A percentile compares a stretch with the other conserved stretches of the same genome.
These are phyloP conservation scores for Erysimum cheiranthoides DNA, from an alignment of 345 rosid species.

Conservation along the genomic window DNA sequence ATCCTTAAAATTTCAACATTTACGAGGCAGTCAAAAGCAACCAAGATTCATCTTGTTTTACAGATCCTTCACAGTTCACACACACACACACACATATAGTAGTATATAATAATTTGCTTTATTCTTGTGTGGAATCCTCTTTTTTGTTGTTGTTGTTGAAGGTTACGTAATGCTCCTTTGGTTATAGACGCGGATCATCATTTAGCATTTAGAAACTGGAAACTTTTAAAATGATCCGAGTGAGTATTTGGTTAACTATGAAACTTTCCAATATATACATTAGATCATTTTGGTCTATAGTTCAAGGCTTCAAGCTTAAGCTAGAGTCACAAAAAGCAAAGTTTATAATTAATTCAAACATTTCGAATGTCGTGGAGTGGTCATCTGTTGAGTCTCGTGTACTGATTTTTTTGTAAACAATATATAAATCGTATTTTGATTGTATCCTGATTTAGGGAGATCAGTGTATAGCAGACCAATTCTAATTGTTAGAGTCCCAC, in stretches of 20 bases:
- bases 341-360: background rate
- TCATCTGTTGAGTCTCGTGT: background rate
- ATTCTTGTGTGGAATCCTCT: slow-evolving; percentile 25
- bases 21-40: slow-evolving; percentile 46
- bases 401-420: background rate
- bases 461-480: background rate
- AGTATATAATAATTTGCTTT: slow-evolving; percentile 24
- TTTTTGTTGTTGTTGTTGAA: slow-evolving; percentile 20
- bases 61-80: slow-evolving; percentile 23
- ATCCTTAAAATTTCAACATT: slow-evolving; percentile 37
- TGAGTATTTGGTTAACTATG: background rate
- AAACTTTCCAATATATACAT: background rate
- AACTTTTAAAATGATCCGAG: background rate
- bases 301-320: background rate
- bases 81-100: background rate
- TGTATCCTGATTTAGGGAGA: background rate
- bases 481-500: too few relatives aligned
- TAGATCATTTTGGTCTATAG: background rate
- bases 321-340: background rate
- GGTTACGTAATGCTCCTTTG: slow-evolving; percentile 21
- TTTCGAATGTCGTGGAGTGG: background rate
- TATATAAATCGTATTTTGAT: background rate
- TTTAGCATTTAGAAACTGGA: background rate
- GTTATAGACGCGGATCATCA: slow-evolving; percentile 15
- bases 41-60: slow-evolving; percentile 36